A percentile compares a stretch with the other conserved stretches of the same genome.
These are phyloP conservation scores for Hanseniaspora valbyensis DNA, from an alignment of 805 yeast species.

Conservation along the genomic window DNA sequence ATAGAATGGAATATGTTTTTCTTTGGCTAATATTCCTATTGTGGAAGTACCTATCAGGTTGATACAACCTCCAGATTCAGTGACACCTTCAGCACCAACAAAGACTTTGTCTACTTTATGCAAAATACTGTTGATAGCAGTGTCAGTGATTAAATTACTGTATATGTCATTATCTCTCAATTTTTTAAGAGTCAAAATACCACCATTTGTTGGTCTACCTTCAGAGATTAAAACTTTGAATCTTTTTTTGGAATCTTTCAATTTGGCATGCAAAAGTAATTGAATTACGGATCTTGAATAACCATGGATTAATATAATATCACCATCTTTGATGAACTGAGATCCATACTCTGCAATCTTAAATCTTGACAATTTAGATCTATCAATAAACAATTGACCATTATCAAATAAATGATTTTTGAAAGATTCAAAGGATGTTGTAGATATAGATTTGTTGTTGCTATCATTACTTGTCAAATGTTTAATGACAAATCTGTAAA, in stretches of 20 bases:
- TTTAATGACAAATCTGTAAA: conserved; percentile 83
- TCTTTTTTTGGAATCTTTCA: conserved; percentile 45
- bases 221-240: conserved; percentile 89
- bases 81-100: conserved; percentile 98
- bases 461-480: conserved; percentile 8
- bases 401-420: conserved; percentile 79
- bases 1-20: conserved; percentile 83
- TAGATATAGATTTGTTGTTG: conserved; percentile 49
- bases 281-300: conserved; percentile 81
- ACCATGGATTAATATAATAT: conserved; percentile 79
- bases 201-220: conserved; percentile 75
- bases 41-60: conserved; percentile 93
- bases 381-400: conserved; percentile 79
- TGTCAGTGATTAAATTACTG: conserved; percentile 75
- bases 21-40: conserved; percentile 82
- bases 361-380: conserved; percentile 83
- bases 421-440: conserved; percentile 91
- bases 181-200: conserved; percentile 56
- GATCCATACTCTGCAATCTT: conserved; percentile 80
- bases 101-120: conserved; percentile 86
- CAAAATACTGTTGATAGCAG: conserved; percentile 85
- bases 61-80: conserved; percentile 96
- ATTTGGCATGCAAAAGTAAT: conserved; percentile 53
- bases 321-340: conserved; percentile 87
- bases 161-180: conserved; percentile 70